Percentiles rank a stretch among this genome's conserved stretches.
These are phyloP conservation scores for Xylariomycetidae sp. DNA, from an alignment of 2,329 filamentous ascomycete genomes.

Conservation along the genomic window DNA sequence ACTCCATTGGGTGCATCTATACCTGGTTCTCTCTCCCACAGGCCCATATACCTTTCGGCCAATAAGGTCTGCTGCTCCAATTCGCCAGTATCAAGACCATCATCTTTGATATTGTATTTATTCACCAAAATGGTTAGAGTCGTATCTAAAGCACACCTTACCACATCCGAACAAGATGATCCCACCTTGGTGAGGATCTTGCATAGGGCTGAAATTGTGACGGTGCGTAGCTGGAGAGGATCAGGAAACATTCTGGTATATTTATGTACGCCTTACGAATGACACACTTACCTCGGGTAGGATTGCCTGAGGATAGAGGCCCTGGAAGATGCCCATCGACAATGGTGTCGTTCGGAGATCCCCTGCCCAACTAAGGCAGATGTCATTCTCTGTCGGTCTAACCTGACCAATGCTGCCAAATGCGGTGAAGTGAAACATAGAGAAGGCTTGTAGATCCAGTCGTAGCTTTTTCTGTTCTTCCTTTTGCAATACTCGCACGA, in stretches of 20 bases:
- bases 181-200: conserved; percentile 4
- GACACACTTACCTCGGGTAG: conserved; percentile 16
- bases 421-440: conserved; percentile 16
- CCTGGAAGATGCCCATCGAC: conserved; percentile 25
- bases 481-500: conserved; percentile 18
- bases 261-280: too few species aligned
- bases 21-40: too few species aligned
- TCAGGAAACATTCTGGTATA: too few species aligned
- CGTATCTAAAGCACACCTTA: conserved; percentile 21
- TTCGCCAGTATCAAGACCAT: too few species aligned
- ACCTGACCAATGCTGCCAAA: not conserved
- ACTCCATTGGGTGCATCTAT: too few species aligned
- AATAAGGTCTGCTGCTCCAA: too few species aligned
- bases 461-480: conserved; percentile 21
- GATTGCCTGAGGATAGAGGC: conserved; percentile 21
- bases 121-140: conserved; percentile 22
- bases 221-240: too few species aligned
- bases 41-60: too few species aligned
- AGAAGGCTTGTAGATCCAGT: conserved; percentile 17
- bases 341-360: conserved; percentile 23
- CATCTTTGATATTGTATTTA: conserved; percentile 16
- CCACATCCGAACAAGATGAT: conserved; percentile 12
- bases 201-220: too few species aligned
- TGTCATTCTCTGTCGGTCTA: too few species aligned
- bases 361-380: conserved; percentile 17